phyloP scores from a whole-genome alignment of 2,329 filamentous ascomycete species.

The Pseudogymnoascus sp. region DNA sequence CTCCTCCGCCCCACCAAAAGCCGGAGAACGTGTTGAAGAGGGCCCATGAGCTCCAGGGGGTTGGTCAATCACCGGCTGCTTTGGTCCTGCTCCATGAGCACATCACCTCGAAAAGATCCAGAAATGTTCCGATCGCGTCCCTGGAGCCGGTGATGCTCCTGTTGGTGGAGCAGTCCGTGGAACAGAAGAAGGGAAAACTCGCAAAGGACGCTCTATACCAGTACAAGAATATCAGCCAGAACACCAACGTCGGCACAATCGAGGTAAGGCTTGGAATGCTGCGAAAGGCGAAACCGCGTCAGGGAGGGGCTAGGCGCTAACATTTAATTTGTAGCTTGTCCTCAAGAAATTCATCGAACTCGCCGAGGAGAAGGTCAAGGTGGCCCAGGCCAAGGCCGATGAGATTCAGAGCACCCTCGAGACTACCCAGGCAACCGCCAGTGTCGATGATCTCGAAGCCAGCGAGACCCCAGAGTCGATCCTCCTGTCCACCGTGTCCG shows the following conservation, averaged over 20 bases:
- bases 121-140: conserved; percentile 92
- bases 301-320: conserved; percentile 13
- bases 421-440: conserved; percentile 61
- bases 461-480: conserved; percentile 98
- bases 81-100: conserved; percentile 96
- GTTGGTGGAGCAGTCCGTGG: conserved; percentile 92
- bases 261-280: conserved; percentile 52
- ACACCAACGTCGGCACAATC: conserved; percentile 96
- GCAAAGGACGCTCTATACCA: conserved; percentile 98
- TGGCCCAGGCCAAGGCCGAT: conserved; percentile 91
- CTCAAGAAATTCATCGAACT: conserved; percentile 97
- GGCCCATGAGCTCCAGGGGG: conserved; percentile 96
- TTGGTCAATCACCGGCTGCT: conserved; percentile 86
- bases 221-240: conserved; percentile 99
- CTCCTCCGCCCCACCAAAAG: conserved; percentile 89
- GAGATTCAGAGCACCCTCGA: conserved; percentile 86
- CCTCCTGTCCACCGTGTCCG: conserved; percentile 92
- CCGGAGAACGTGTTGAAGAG: conserved; percentile 99
- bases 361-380: conserved; percentile 90
- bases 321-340: conserved; percentile 54
- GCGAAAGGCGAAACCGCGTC: background rate
- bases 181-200: conserved; percentile 94
- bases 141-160: conserved; percentile 98
- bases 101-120: conserved; percentile 95
- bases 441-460: conserved; percentile 90